Evolutionary conservation across 495 filamentous ascomycete genomes (phyloP).

Genomic region (Apodospora peruviana): DNA sequence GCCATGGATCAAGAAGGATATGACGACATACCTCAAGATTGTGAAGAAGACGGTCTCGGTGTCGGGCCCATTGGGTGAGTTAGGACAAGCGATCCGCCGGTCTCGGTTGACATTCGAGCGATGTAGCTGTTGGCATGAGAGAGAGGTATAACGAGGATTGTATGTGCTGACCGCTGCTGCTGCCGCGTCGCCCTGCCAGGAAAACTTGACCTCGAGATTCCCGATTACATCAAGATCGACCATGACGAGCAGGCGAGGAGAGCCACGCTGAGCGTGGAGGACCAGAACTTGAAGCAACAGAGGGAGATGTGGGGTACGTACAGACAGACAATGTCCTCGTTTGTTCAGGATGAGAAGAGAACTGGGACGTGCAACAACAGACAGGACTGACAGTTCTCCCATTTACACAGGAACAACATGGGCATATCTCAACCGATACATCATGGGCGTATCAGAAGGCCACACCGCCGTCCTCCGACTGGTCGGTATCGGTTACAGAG

Average conservation of each 20-base stretch:
- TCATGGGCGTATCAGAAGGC: slow-evolving; percentile 91
- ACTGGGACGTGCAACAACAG: background rate
- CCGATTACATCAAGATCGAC: slow-evolving; percentile 63
- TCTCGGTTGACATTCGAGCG: too few species aligned
- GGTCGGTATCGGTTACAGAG: slow-evolving; percentile 95
- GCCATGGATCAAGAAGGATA: slow-evolving; percentile 46
- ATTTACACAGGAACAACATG: slow-evolving; percentile 67
- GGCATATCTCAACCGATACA: slow-evolving; percentile 81
- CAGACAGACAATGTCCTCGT: background rate
- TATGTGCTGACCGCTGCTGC: too few species aligned
- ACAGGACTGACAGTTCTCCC: background rate
- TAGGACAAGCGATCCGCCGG: background rate
- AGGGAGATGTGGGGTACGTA: slow-evolving; percentile 95
- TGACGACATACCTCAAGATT: slow-evolving; percentile 46
- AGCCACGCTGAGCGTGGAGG: slow-evolving; percentile 59
- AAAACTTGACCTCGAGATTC: slow-evolving; percentile 65
- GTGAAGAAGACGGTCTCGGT: slow-evolving; percentile 61
- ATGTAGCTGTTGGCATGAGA: background rate
- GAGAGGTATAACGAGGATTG: background rate
- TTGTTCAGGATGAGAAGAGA: too few species aligned
- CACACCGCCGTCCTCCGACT: slow-evolving; percentile 88
- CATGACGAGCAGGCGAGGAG: slow-evolving; percentile 55
- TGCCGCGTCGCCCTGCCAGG: slow-evolving; percentile 35
- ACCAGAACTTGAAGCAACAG: slow-evolving; percentile 62
- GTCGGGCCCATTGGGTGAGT: slow-evolving; percentile 66